A percentile compares a stretch with the other conserved stretches of the same genome.
These are phyloP conservation scores for Auriscalpium orientale DNA, from an alignment of 768 basidiomycete species.

Conservation along the genomic window DNA sequence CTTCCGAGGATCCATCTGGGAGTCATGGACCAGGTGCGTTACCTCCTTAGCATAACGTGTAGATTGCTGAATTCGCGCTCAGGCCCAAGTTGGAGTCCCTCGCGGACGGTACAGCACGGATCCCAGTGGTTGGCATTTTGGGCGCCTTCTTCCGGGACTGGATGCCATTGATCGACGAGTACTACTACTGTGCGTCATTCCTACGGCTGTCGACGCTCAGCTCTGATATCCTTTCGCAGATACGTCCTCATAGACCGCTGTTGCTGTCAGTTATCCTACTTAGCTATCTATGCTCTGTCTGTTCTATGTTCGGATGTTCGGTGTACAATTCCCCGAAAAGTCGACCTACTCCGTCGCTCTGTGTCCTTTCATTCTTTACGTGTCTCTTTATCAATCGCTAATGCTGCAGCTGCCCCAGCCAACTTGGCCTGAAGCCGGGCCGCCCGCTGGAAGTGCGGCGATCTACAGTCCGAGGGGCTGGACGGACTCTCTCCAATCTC, in stretches of 20 bases:
- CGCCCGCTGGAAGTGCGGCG: too few relatives aligned
- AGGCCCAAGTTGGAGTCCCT: slow-evolving; percentile 73
- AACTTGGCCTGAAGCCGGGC: too few relatives aligned
- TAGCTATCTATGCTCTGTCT: background rate
- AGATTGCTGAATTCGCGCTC: background rate
- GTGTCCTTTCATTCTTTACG: too few relatives aligned
- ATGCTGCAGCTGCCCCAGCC: too few relatives aligned
- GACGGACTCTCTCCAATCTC: too few relatives aligned
- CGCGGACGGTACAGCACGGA: slow-evolving; percentile 43
- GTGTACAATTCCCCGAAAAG: too few relatives aligned
- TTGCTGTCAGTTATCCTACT: background rate
- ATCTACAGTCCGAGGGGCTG: too few relatives aligned
- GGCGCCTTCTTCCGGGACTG: slow-evolving; percentile 72
- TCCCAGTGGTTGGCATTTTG: slow-evolving; percentile 61
- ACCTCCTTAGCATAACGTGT: background rate
- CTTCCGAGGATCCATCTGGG: slow-evolving; percentile 81
- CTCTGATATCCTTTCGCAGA: slow-evolving; percentile 1
- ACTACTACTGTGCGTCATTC: slow-evolving; percentile 76
- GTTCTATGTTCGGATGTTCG: too few relatives aligned
- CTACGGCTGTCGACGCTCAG: background rate
- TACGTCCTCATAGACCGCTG: slow-evolving; percentile 8
- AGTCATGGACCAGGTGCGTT: slow-evolving; percentile 59
- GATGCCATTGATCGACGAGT: slow-evolving; percentile 84
- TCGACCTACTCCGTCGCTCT: too few relatives aligned
- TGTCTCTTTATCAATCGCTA: too few relatives aligned